Percentiles rank a stretch among this genome's conserved stretches.
Conservation (phyloP, 2,329 filamentous ascomycete species). For the Pseudopyricularia javanii region DNA sequence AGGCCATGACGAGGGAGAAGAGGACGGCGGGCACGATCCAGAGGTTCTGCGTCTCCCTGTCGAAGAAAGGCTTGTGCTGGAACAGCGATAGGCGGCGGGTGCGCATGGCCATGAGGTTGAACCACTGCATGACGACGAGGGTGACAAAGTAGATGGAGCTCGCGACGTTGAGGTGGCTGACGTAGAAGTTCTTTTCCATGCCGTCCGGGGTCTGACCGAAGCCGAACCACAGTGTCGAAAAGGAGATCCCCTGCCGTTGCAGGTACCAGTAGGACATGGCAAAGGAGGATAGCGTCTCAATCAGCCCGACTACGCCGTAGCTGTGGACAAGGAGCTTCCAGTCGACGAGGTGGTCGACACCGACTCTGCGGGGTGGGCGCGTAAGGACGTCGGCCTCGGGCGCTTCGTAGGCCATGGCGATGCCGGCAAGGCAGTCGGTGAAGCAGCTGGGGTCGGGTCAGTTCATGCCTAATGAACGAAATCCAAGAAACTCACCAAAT, state of each 20-base stretch:
- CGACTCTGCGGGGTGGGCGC: slow-evolving; percentile 54
- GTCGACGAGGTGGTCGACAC: slow-evolving; percentile 61
- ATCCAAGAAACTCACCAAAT: slow-evolving; percentile 32
- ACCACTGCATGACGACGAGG: slow-evolving; percentile 72
- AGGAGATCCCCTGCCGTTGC: slow-evolving; percentile 49
- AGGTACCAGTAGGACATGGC: slow-evolving; percentile 59
- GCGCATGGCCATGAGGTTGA: slow-evolving; percentile 59
- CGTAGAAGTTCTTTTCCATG: slow-evolving; percentile 41
- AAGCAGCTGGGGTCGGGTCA: slow-evolving; percentile 40
- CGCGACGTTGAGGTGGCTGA: slow-evolving; percentile 45
- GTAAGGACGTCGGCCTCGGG: slow-evolving; percentile 65
- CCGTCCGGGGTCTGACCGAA: slow-evolving; percentile 42
- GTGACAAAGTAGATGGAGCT: slow-evolving; percentile 72
- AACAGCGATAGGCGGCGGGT: slow-evolving; percentile 56
- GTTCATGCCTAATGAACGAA: slow-evolving; percentile 9
- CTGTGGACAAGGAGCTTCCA: slow-evolving; percentile 60
- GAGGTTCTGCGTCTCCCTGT: slow-evolving; percentile 51
- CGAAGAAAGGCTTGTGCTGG: slow-evolving; percentile 58
- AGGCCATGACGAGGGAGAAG: slow-evolving; percentile 56
- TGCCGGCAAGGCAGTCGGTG: slow-evolving; percentile 64
- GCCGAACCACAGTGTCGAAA: slow-evolving; percentile 53
- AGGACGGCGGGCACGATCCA: slow-evolving; percentile 59
- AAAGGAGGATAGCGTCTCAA: slow-evolving; percentile 47
- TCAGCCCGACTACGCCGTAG: slow-evolving; percentile 58
- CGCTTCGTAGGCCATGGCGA: slow-evolving; percentile 62